A percentile compares a stretch with the other conserved stretches of the same genome.
phyloP scores from a whole-genome alignment of 2,329 filamentous ascomycete species.

The Mollisiaceae sp. region DNA sequence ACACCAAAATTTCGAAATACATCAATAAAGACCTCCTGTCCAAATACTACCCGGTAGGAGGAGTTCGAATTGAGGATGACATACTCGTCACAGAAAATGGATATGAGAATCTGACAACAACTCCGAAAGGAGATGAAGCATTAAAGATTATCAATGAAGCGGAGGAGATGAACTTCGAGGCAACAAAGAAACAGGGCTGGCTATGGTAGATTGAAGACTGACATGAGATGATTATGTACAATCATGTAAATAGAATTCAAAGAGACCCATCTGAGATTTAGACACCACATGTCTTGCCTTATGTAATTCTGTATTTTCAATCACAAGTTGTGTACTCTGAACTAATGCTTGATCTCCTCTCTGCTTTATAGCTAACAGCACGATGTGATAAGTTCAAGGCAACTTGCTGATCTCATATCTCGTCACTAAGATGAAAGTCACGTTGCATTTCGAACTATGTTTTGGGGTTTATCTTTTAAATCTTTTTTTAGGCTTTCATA shows the following conservation, averaged over 20 bases:
- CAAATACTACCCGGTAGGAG: slow-evolving; percentile 78
- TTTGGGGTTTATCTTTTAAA: neutral
- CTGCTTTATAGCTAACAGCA: neutral
- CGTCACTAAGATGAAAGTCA: neutral
- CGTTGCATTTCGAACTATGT: neutral
- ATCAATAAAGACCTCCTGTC: slow-evolving; percentile 70
- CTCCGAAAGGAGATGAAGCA: slow-evolving; percentile 77
- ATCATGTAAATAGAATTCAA: neutral
- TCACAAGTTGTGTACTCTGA: neutral
- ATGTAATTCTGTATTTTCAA: neutral
- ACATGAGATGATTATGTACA: neutral
- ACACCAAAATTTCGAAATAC: slow-evolving; percentile 62
- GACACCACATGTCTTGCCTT: neutral
- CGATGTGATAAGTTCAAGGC: neutral
- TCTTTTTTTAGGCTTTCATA: neutral
- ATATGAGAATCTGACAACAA: slow-evolving; percentile 81
- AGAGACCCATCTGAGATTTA: neutral
- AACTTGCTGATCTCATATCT: neutral
- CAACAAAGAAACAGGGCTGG: slow-evolving; percentile 24
- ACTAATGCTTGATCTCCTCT: neutral
- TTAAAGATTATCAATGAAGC: slow-evolving; percentile 60
- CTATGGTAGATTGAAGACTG: slow-evolving; percentile 29
- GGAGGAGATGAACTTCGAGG: slow-evolving; percentile 7
- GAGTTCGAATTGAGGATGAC: slow-evolving; percentile 92
- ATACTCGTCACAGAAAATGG: slow-evolving; percentile 79